phyloP scores from a whole-genome alignment of 768 basidiomycete species.

The Podaxis sp. region DNA sequence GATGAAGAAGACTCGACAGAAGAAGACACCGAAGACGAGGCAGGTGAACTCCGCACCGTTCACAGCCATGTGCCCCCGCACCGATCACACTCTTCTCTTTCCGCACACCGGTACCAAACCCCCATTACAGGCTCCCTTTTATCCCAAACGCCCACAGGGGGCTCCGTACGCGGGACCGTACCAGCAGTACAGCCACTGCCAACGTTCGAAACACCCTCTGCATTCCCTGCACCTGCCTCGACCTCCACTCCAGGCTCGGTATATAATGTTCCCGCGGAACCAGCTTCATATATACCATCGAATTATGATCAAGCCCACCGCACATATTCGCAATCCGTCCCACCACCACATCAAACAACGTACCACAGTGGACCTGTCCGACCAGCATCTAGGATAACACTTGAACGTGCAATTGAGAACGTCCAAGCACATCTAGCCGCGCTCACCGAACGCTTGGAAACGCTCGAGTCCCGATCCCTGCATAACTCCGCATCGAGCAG shows the following conservation, averaged over 20 bases:
- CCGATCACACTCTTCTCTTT: constrained; percentile 77
- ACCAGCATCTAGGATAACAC: constrained; percentile 48
- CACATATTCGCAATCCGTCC: constrained; percentile 26
- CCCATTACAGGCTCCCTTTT: constrained; percentile 65
- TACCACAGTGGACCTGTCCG: constrained; percentile 35
- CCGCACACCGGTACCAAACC: constrained; percentile 77
- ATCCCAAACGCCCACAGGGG: constrained; percentile 47
- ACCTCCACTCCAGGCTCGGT: constrained; percentile 26
- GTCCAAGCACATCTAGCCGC: constrained; percentile 83
- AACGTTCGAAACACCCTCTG: constrained; percentile 69
- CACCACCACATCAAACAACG: constrained; percentile 22
- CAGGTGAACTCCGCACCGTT: constrained; percentile 37
- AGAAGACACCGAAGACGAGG: constrained; percentile 45
- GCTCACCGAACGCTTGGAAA: constrained; percentile 79
- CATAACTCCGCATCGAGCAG: constrained; percentile 42
- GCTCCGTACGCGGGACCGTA: constrained; percentile 31
- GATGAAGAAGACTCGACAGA: constrained; percentile 19
- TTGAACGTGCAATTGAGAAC: constrained; percentile 79
- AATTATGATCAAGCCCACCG: constrained; percentile 26
- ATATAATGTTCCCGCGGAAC: constrained; percentile 31
- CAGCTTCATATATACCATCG: constrained; percentile 34
- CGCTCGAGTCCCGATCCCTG: constrained; percentile 49
- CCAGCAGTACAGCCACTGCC: constrained; percentile 75
- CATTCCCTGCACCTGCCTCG: constrained; percentile 53
- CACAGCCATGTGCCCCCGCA: constrained; percentile 15